Base-by-base conservation (phyloP, 2,329 filamentous ascomycete genomes). In the Didymosphaeria variabile region DNA sequence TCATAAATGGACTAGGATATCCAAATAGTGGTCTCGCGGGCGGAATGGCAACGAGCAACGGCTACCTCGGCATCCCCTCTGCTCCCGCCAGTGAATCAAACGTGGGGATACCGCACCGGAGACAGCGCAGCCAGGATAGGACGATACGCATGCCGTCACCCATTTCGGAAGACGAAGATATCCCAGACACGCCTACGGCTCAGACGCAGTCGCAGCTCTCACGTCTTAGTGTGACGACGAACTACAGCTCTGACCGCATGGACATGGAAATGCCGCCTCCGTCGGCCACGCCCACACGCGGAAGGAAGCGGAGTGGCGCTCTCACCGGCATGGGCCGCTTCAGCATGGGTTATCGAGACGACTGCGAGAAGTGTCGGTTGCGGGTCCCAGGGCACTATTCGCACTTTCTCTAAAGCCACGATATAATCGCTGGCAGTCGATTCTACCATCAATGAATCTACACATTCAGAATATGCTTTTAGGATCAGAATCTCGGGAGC, bases 371-470 rank as follows among this genome's bases (percentile, higher is more conserved):
- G 68, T 84, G 82, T 65, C 73, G 76, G 57, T 71, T 76, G 62
- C 71, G 77, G 57, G 79, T 84, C n/a, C 82, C 82, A 1, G 82
- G 82, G 0, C 82, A 84, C 60, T 83, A 83, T 73, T 81, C 81
- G 58, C 82, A 84, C 65, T 83, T 83, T 60, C 61, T 81, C 1
- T 55, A 23, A 45, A 36, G 36, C 23, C 21, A 26, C 19, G 13
- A 31, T 44, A 2, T 8, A 5, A 19, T 29, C 19, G 26, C 8
- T 6, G 45, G 3, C 23, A 19, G 3, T 42, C 8, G 15, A 13
- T 44, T 36, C 15, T n/a, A n/a, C 17, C 4, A 34, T 15, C 2
- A 13, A 46, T 15, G 40, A 19, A 2, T 19, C 21, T 38, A 23
- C 23, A 29, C 53, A 46, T 55, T 19, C 6, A 7, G 15, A 17